Evolutionary conservation across 2,329 filamentous ascomycete species (phyloP), one percentile per base, ranked within the genome.

Genomic region (Samsoniella hepiali): DNA sequence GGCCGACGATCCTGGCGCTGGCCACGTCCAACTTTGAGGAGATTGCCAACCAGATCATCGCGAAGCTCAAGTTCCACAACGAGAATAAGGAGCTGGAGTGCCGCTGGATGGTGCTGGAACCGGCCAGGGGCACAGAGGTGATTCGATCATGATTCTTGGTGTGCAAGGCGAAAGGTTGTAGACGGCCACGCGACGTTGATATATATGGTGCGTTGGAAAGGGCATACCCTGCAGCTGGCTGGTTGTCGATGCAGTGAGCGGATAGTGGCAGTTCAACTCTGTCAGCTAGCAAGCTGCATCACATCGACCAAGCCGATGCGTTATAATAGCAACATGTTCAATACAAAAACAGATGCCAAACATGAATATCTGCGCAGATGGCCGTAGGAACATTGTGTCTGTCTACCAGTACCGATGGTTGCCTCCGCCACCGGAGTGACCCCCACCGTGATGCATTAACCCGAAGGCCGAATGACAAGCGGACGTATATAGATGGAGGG

Each of bases 1-100:
- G 95, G 0, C 95, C 95, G 29, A 98, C 94, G 34, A 97, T 99
- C 67, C 81, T 99, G 51, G 95, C 94, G 3, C 83, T 99, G 47
- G 95, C 95, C 2, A 97, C 94, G 2, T 84, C 88, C 68, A 91
- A 96, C 78, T 98, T 97, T 73, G 89, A 93, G 65, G 82, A 86
- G 64, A 98, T 99, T 69, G 94, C 95, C 3, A 79, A 87, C 58
- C 86, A 87, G 72, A 92, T 96, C 69, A 87, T 97, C 65, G 78
- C 81, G 40, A 85, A 87, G 70, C 93, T 98, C 78, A 84, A 85
- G 69, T 77, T 84, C 70, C 84, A 77, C 66, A 80, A 80, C 63
- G 69, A 75, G 59, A 75, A 79, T 66, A 79, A 92, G 75, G 81
- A 84, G 68, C 91, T 98, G 70, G 82, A 83, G 34, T 98, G 93